Conservation (phyloP, 2,329 filamentous ascomycete species). For the Hymenoscyphus occultus region DNA sequence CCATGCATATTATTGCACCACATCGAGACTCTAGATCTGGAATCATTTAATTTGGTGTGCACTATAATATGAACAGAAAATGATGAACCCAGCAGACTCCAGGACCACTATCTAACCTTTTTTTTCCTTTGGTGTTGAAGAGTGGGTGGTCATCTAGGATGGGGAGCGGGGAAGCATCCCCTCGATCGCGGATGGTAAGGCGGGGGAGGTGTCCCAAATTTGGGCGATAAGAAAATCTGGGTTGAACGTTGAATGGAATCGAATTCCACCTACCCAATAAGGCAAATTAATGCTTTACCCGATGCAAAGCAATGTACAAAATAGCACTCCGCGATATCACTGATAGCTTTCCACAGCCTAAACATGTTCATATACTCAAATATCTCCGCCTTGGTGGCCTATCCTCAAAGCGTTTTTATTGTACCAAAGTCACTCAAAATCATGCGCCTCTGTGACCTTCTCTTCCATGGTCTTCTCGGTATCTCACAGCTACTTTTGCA, state of each 20-base stretch:
- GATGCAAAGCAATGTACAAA: not conserved
- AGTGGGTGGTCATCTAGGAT: too few relatives aligned
- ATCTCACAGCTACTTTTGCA: not conserved
- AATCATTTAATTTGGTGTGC: too few relatives aligned
- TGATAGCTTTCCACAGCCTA: not conserved
- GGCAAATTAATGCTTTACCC: not conserved
- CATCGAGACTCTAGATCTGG: too few relatives aligned
- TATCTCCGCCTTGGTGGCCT: not conserved
- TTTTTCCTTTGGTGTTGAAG: too few relatives aligned
- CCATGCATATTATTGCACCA: too few relatives aligned
- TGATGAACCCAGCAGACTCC: too few relatives aligned
- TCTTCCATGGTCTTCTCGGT: not conserved
- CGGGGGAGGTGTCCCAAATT: too few relatives aligned
- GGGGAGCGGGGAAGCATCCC: too few relatives aligned
- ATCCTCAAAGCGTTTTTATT: not conserved
- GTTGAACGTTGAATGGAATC: not conserved
- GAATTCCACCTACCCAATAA: not conserved
- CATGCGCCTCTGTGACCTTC: not conserved
- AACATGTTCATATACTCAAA: not conserved
- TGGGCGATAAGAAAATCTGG: too few relatives aligned
- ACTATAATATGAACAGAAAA: too few relatives aligned
- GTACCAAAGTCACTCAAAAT: not conserved
- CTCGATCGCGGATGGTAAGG: too few relatives aligned
- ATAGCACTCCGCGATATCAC: not conserved
- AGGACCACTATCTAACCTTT: too few relatives aligned